Evolutionary conservation across 2,329 filamentous ascomycete genomes (phyloP), one percentile per base, ranked within the genome.

Genomic region (Myotisia sp.): DNA sequence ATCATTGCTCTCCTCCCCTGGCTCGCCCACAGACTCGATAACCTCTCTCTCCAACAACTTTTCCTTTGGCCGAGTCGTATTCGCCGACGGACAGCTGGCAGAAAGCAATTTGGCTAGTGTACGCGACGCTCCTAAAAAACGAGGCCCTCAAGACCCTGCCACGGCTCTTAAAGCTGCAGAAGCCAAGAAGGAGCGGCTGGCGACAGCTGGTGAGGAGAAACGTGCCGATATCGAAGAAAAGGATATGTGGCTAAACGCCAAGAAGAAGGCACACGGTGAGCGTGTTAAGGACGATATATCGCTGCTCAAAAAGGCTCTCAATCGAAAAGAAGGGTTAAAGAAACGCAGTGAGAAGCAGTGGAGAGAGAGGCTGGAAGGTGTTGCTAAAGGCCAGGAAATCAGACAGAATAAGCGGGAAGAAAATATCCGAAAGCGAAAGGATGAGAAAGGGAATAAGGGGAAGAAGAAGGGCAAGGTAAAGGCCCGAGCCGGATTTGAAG

Each of bases 261-360:
- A 87, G 58, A 83, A 84, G 58, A 76, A 80, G 16, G 84, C 79
- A 1, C 82, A 92, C 54, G 90, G 90, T 31, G 86, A 93, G 52
- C 81, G 83, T 53, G 78, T 94, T 21, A 76, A 75, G 40, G 85
- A 95, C 51, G 84, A 93, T 54, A 83, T 84, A 42, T 74, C 71
- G 29, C 62, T 93, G 37, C 68, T 98, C 18, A 94, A 93, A 68
- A 94, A 93, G 67, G 81, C 86, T 0, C 66, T 95, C 45, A 94
- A 94, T 70, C 76, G 87, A 45, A 92, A 93, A 64, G 84, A 94
- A 50, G 74, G 77, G 45, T 65, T 71, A 34, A 95, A 94, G 73
- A 79, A 77, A 60, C 92, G 90, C 73, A 92, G 82, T 53, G 83
- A 84, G 55, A 78, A 79, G 52, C 84, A 90, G 51, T 95, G 90